These are phyloP conservation scores for Cladophialophora bantiana DNA, from an alignment of 2,329 filamentous ascomycete species.

Conservation along the genomic window DNA sequence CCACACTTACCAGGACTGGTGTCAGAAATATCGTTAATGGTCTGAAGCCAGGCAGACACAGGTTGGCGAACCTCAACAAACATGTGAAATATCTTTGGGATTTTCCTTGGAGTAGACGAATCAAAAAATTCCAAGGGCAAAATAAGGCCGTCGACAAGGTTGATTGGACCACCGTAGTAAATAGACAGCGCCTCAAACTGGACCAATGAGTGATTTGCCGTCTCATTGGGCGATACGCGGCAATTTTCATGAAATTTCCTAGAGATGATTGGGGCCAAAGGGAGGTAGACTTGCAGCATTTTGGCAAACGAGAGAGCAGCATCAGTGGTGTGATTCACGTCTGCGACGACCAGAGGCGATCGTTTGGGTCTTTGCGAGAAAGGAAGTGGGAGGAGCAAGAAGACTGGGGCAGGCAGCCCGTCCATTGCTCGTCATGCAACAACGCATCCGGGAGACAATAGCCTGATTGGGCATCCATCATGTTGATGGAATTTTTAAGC, in stretches of 20 bases:
- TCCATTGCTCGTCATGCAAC: constrained; percentile 1
- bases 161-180: constrained; percentile 13
- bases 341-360: background rate
- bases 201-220: background rate
- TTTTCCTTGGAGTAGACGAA: constrained; percentile 15
- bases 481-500: constrained; percentile 1
- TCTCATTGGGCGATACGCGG: constrained; percentile 12
- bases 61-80: background rate
- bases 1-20: background rate
- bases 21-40: background rate
- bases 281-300: background rate
- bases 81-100: constrained; percentile 6
- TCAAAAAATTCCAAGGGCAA: constrained; percentile 9
- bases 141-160: constrained; percentile 4
- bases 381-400: constrained; percentile 5
- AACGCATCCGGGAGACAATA: constrained; percentile 15
- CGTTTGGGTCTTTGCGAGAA: background rate
- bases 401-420: background rate
- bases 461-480: constrained; percentile 17
- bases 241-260: background rate
- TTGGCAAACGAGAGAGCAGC: background rate
- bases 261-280: constrained; percentile 4
- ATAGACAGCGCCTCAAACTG: constrained; percentile 18
- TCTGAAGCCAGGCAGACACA: constrained; percentile 15
- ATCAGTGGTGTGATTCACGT: background rate